phyloP scores from a whole-genome alignment of 306 rosid species.

The Cicer yamashitae region DNA sequence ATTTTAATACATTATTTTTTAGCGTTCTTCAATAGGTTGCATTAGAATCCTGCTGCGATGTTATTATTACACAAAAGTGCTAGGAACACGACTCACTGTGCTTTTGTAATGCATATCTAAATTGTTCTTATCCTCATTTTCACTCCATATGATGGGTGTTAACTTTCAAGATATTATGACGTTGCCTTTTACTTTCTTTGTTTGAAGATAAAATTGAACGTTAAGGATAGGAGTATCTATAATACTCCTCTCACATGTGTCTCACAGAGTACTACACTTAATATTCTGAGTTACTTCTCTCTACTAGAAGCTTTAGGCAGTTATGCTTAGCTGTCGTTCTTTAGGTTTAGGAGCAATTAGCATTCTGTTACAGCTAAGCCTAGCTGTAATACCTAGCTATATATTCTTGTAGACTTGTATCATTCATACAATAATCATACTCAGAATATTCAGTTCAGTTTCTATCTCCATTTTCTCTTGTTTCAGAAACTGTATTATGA shows the following conservation, averaged over 20 bases:
- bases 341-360: background rate
- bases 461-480: background rate
- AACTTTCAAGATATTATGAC: background rate
- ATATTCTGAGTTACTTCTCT: background rate
- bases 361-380: background rate
- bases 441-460: background rate
- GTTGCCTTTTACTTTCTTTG: background rate
- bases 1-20: background rate
- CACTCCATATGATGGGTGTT: background rate
- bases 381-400: background rate
- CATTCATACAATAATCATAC: background rate
- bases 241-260: background rate
- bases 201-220: background rate
- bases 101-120: slow-evolving; percentile 14
- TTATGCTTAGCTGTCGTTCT: background rate
- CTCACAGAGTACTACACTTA: background rate
- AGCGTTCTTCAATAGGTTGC: slow-evolving; percentile 4
- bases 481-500: background rate
- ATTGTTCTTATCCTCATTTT: slow-evolving; percentile 11
- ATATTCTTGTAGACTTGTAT: background rate
- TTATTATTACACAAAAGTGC: slow-evolving; percentile 7
- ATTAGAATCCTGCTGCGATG: background rate
- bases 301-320: background rate
- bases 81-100: slow-evolving; percentile 5
- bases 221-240: background rate